These are phyloP conservation scores for Dorcoceras hygrometricum DNA, from an alignment of 257 asterid species.

Conservation along the genomic window DNA sequence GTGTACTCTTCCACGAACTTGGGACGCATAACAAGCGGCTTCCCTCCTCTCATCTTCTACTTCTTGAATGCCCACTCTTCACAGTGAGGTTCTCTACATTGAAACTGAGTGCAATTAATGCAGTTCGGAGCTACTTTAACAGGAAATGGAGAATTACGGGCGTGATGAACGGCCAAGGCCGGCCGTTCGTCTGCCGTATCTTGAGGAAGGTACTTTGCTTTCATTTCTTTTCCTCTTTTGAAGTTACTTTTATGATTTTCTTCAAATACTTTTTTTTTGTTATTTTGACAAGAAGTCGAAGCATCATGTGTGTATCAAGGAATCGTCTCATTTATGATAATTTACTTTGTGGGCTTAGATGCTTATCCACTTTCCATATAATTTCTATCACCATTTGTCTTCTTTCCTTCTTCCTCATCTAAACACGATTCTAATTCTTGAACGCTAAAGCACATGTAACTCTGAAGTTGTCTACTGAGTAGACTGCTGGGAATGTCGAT, in stretches of 20 bases:
- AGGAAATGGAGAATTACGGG: conserved; percentile 1
- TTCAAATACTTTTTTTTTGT: too few species aligned
- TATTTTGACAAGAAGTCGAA: neutral
- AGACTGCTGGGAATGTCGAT: conserved; percentile 3
- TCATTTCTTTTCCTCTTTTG: too few species aligned
- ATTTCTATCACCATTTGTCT: too few species aligned
- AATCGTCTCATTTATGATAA: too few species aligned
- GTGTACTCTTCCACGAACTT: too few species aligned
- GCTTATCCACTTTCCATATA: too few species aligned
- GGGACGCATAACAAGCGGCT: too few species aligned
- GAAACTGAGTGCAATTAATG: conserved; percentile 16
- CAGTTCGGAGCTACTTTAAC: neutral
- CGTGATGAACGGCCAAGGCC: neutral
- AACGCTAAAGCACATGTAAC: neutral
- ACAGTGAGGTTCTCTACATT: neutral
- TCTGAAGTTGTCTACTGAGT: conserved; percentile 7
- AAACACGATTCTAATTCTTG: neutral
- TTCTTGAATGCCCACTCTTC: conserved; percentile 10
- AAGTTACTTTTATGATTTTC: too few species aligned
- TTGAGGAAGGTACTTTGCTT: conserved; percentile 17
- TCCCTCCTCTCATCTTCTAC: neutral
- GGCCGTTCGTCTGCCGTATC: conserved; percentile 18
- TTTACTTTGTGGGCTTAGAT: too few species aligned
- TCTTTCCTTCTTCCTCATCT: too few species aligned
- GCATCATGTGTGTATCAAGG: too few species aligned